Conservation (phyloP, 1,284 basidiomycete genomes). For the Heterobasidion annosum region DNA sequence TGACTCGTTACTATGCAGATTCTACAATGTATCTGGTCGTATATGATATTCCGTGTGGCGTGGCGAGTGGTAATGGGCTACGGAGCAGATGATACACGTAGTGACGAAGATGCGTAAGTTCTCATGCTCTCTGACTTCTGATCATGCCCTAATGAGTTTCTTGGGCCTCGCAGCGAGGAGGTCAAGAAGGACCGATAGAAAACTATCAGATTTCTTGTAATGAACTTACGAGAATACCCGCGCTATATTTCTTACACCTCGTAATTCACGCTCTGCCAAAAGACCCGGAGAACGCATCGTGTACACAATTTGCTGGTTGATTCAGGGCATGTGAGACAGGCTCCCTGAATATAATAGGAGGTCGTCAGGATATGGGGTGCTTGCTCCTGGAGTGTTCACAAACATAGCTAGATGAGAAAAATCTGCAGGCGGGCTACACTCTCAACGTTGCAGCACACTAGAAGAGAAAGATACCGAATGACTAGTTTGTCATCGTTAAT, state of each 20-base stretch:
- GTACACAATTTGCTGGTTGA: no score
- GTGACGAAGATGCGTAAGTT: conserved; percentile 72
- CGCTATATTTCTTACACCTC: neutral
- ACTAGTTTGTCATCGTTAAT: no score
- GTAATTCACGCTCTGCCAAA: neutral
- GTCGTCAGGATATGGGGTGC: no score
- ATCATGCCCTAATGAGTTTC: neutral
- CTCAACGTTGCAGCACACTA: no score
- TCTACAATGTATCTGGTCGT: conserved; percentile 80
- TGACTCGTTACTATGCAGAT: conserved; percentile 31
- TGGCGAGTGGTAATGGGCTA: conserved; percentile 71
- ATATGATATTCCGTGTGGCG: conserved; percentile 76
- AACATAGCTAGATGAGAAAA: no score
- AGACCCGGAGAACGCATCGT: no score
- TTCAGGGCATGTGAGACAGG: no score
- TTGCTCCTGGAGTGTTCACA: no score
- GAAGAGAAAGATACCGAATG: no score
- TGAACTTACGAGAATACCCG: neutral
- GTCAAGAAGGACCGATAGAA: conserved; percentile 13
- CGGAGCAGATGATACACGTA: conserved; percentile 79
- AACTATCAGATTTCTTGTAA: neutral
- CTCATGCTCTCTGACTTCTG: neutral
- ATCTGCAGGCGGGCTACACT: no score
- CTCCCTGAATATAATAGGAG: no score
- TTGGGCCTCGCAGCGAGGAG: conserved; percentile 6